Evolutionary conservation across 2,329 filamentous ascomycete species (phyloP), one percentile per base, ranked within the genome.

Genomic region (Ploettnerulaceae sp.): DNA sequence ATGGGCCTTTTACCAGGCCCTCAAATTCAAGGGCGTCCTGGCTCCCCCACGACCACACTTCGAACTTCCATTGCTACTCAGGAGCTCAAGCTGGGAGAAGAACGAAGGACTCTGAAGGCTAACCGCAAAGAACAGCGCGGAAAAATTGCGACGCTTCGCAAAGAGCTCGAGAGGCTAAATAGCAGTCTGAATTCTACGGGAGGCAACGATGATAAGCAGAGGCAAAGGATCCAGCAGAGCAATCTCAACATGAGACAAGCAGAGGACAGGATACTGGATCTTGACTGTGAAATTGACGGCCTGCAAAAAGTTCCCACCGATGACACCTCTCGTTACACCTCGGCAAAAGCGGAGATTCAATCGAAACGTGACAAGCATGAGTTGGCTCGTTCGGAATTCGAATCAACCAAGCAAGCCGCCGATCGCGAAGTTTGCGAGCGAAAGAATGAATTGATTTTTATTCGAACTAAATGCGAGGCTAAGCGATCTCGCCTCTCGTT

Each of bases 41-140:
- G 86, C 52, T 90, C 86, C 9, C 86, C 86, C 2, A 81, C 80
- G 7, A 87, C 84, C 7, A 90, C 86, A 2, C 73, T 91, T 29
- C 82, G 80, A 63, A 86, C 84, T 22, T 89, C 86, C 2, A 88
- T 90, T 57, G 79, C 79, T 36, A 79, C 82, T 8, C 79, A 83
- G 38, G 84, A 89, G 61, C 72, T 76, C 48, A 86, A 84, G 64
- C 72, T 89, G 24, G 71, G 76, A 18, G 84, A 89, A 51, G 81
- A 84, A 59, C 82, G 80, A 57, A 74, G 77, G 49, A 77, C 79
- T 42, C 75, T 87, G 57, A 88, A 86, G 69, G 76, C 78, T 26
- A 74, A 77, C 51, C 82, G 84, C 52, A 87, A 86, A 64, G 86
- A 90, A 49, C 86, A 86, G 67, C 84, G 86, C 62, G 76, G 77